Base-by-base conservation (phyloP, 176 grass and related monocot genomes). In the Elymus sibiricus region DNA sequence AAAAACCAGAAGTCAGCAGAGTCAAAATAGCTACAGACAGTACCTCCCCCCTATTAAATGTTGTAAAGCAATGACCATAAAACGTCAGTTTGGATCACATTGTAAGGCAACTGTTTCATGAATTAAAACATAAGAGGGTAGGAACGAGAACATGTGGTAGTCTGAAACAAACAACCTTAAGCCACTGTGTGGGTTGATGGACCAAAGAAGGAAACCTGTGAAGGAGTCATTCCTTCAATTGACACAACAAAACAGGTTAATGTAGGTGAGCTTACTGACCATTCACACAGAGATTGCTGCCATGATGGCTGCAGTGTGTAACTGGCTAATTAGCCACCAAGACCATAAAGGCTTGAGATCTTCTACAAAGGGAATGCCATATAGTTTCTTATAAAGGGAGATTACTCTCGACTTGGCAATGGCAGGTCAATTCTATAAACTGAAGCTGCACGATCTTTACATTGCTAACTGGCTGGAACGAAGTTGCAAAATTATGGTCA, bases 71-170 rank as follows among this genome's bases (percentile, higher is more conserved):
- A 70, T 73, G n/a, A 42, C 11, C 40, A 84, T 51, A 31, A 31
- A 70, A 49, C 46, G 11, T 19, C n/a, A 24, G 3, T 35, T 79
- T 82, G 14, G 56, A 80, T 74, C 77, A 66, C 12, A 74, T 39
- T 21, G 24, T 66, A 66, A 68, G 28, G 15, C 37, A 51, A 47
- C 16, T 17, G 2, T 31, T 79, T 72, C 29, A 84, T 31, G 38
- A 84, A 84, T 73, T 79, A 40, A 70, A 90, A 77, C 31, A 65
- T 82, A 72, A 15, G 35, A 27, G 34, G 9, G 11, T 62, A 32
- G 42, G 43, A 26, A 75, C 8, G 47, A 75, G 47, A 74, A 46
- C 12, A 46, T 27, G 40, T 74, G 70, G 43, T 29, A 49, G 15
- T 26, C 17, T 25, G 6, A 79, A 35, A 46, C 28, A 62, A 70